phyloP scores from a whole-genome alignment of 169 alveolate species.

The Neospora caninum region DNA sequence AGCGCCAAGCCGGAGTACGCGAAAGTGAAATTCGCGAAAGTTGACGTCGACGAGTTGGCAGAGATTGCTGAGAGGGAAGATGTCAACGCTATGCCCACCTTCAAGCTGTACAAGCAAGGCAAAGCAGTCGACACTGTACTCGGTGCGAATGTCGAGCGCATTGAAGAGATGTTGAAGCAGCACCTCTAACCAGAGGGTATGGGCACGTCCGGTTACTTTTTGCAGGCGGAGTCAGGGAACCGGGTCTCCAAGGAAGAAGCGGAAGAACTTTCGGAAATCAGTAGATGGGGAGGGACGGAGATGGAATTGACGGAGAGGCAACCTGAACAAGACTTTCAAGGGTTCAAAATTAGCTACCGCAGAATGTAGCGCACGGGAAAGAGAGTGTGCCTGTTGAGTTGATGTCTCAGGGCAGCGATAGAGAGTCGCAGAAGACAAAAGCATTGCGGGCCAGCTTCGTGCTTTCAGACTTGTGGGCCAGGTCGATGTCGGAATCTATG shows the following conservation, averaged over 20 bases:
- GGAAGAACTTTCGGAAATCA: background rate
- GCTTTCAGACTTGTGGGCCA: no score
- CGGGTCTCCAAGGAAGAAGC: background rate
- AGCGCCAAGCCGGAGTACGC: conserved; percentile 43
- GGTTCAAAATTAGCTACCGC: no score
- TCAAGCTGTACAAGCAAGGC: conserved; percentile 63
- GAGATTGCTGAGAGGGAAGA: conserved; percentile 56
- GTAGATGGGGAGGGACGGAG: background rate
- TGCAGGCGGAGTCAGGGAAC: no score
- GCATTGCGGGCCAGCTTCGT: no score
- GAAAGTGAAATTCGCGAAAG: conserved; percentile 43
- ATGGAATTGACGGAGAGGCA: no score
- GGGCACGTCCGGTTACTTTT: background rate
- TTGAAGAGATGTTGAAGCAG: conserved; percentile 31
- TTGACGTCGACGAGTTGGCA: conserved; percentile 58
- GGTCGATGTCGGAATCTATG: no score
- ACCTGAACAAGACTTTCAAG: no score
- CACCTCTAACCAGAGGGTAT: background rate
- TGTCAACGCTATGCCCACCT: conserved; percentile 67
- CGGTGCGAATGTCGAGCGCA: conserved; percentile 31
- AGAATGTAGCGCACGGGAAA: no score
- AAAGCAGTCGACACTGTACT: conserved; percentile 38
- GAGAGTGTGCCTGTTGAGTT: no score
- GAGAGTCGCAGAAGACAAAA: no score
- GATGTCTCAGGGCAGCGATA: no score